Base-by-base conservation (phyloP, 2,329 filamentous ascomycete genomes). In the Penicillium sp. region DNA sequence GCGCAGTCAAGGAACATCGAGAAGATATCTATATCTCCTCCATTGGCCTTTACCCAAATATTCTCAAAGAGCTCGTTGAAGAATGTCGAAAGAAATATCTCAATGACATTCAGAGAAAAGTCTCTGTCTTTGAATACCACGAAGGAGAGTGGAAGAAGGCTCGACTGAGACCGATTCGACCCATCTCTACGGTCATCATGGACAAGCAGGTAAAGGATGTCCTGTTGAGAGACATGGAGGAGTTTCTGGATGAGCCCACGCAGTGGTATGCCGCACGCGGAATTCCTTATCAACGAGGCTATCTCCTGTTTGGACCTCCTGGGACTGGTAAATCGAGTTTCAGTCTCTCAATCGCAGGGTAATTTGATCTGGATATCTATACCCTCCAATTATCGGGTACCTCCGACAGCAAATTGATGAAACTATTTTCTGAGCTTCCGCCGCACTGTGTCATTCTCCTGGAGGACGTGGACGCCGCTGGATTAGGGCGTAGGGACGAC, bases 281-380 rank as follows among this genome's bases (percentile, higher is more conserved):
- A 2, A 93, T 95, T 61, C 91, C 90, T 0, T 95, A 94, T 69
- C 83, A 90, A 21, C 81, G 91, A 60, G 91, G 91, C 0, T 94
- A 94, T 68, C 81, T 95, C 12, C 81, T 94, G 0, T 89, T 91
- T 68, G 90, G 90, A 0, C 90, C 90, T 3, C 90, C 91, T 0
- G 90, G 91, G 1, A 93, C 88, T 38, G 92, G 90, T 31, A 96
- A 93, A 80, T 95, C 88, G 55, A 93, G 89, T 0, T 95, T 96
- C 66, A 95, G 96, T 62, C 90, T 95, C 72, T 91, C 91, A 1
- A 78, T 96, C 35, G 91, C 91, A 0, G 91, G 90, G 19, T 84
- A 91, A 68, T 75, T 94, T 52, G 89, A 93, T 71, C 93, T 91
- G 72, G 88, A 88, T 67, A n/a, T n/a, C n/a, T n/a, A n/a, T n/a